Percentiles rank a stretch among this genome's conserved stretches.
phyloP scores from a whole-genome alignment of 306 rosid species.

The Clitoria ternatea region DNA sequence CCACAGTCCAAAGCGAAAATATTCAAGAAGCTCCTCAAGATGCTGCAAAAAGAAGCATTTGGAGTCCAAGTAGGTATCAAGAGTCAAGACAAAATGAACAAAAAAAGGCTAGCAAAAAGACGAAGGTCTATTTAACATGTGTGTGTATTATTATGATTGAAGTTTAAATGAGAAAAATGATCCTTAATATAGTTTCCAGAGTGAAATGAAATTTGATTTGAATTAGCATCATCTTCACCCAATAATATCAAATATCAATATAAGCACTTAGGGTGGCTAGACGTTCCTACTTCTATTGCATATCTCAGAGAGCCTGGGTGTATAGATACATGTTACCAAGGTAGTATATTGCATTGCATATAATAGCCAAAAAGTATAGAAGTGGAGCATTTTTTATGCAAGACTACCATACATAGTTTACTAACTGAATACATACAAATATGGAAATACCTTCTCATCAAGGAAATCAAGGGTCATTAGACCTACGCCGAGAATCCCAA shows the following conservation, averaged over 20 bases:
- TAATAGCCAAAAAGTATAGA: background rate
- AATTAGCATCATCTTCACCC: background rate
- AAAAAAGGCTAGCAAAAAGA: background rate
- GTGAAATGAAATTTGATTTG: background rate
- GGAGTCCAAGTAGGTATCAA: background rate
- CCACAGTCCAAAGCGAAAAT: conserved; percentile 80
- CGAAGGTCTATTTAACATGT: background rate
- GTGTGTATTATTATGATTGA: background rate
- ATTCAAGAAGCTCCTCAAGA: conserved; percentile 72
- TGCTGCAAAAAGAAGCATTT: conserved; percentile 56
- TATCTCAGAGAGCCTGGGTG: background rate
- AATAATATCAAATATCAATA: background rate
- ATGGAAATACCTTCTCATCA: conserved; percentile 64
- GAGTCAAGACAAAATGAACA: background rate
- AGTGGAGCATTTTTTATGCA: background rate
- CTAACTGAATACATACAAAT: conserved; percentile 15
- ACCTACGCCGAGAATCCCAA: conserved; percentile 53
- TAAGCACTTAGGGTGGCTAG: background rate
- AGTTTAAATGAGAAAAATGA: background rate
- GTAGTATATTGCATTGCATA: background rate
- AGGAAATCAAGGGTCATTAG: conserved; percentile 65
- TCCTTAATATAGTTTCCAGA: background rate
- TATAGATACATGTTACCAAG: background rate
- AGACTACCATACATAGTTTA: background rate
- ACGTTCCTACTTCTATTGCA: background rate